Evolutionary conservation across 2,329 filamentous ascomycete genomes (phyloP).

Genomic region (Cordyceps cateniannulata): DNA sequence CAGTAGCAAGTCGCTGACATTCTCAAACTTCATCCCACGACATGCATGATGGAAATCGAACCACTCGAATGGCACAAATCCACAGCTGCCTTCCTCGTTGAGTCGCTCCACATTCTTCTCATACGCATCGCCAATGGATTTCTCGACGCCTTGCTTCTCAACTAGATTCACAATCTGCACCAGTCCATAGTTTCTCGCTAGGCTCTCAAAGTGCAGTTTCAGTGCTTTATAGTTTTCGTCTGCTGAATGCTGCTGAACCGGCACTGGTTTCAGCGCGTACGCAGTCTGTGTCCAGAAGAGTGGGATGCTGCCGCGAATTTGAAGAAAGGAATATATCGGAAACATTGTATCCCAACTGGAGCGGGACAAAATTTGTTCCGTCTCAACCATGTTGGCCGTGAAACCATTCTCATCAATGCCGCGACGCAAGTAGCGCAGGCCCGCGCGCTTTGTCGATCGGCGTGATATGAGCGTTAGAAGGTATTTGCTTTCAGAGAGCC

Average conservation of each 20-base stretch:
- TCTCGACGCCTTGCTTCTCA: constrained; percentile 80
- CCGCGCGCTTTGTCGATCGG: constrained; percentile 77
- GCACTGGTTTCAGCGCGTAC: constrained; percentile 85
- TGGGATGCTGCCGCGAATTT: constrained; percentile 85
- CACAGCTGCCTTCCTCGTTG: constrained; percentile 54
- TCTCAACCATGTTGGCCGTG: constrained; percentile 87
- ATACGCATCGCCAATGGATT: constrained; percentile 71
- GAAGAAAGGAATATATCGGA: constrained; percentile 75
- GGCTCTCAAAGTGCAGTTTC: constrained; percentile 67
- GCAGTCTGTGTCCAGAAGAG: constrained; percentile 93
- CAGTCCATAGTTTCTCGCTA: constrained; percentile 64
- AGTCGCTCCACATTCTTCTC: constrained; percentile 59
- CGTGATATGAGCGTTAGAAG: constrained; percentile 89
- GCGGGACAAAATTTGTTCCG: constrained; percentile 82
- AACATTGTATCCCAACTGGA: constrained; percentile 54
- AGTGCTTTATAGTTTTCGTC: constrained; percentile 75
- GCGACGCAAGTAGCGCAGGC: constrained; percentile 80
- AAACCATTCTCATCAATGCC: constrained; percentile 87
- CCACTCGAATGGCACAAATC: constrained; percentile 67
- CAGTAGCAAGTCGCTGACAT: constrained; percentile 74
- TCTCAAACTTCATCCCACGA: constrained; percentile 96
- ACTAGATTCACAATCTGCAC: constrained; percentile 79
- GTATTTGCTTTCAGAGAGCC: constrained; percentile 51
- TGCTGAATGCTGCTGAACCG: constrained; percentile 72
- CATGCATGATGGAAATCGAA: constrained; percentile 95